Evolutionary conservation across 2,329 filamentous ascomycete genomes (phyloP).

Genomic region (Hypoxylon sp.): DNA sequence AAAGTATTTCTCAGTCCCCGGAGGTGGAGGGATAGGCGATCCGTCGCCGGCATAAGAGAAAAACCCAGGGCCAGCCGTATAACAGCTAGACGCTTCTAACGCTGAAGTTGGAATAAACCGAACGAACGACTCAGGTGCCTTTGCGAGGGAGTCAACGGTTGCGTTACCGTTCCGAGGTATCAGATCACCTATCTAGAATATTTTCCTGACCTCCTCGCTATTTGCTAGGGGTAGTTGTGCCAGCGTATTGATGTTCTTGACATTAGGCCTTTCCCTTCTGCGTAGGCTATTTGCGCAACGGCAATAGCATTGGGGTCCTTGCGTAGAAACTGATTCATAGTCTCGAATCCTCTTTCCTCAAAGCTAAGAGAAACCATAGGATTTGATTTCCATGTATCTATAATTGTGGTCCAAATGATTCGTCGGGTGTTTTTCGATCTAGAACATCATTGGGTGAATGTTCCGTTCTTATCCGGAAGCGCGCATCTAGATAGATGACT

Average conservation of each 20-base stretch:
- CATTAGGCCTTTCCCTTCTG: constrained; percentile 7
- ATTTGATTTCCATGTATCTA: no score
- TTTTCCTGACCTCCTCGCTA: background rate
- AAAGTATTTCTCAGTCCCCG: constrained; percentile 6
- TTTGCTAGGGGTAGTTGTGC: constrained; percentile 13
- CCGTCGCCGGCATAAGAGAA: background rate
- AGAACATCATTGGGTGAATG: no score
- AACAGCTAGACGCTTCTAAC: background rate
- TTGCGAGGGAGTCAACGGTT: background rate
- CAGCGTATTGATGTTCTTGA: background rate
- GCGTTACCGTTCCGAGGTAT: background rate
- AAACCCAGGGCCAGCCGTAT: background rate
- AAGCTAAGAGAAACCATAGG: background rate
- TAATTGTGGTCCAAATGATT: no score
- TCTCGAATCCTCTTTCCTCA: constrained; percentile 13
- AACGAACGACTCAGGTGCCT: constrained; percentile 16
- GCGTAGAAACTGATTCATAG: constrained; percentile 1
- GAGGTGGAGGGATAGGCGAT: background rate
- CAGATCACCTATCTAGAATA: background rate
- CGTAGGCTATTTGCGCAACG: constrained; percentile 8
- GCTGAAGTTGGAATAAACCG: constrained; percentile 1
- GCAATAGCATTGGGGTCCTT: constrained; percentile 3
- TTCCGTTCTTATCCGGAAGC: no score
- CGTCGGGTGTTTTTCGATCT: no score
- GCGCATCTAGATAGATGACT: no score